Evolutionary conservation across 2,329 filamentous ascomycete species (phyloP), one percentile per base, ranked within the genome.

Genomic region (Cytospora piceae): DNA sequence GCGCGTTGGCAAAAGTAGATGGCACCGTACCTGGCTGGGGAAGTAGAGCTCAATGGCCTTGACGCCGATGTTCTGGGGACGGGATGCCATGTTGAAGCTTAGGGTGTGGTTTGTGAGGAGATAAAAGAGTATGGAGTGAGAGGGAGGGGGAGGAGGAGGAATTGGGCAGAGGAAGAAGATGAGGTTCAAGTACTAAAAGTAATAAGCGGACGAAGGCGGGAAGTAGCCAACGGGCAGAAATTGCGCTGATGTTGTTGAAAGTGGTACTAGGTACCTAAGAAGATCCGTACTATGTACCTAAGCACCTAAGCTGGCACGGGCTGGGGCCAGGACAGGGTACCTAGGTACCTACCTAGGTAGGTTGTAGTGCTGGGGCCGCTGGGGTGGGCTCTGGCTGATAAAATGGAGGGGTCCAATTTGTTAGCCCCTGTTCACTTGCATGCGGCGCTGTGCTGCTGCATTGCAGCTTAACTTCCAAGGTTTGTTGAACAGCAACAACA

Each of bases 41-140:
- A 93, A 92, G 80, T 95, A 95, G 76, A 95, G 87, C 78, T 95
- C 92, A 79, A 95, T 92, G 90, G 91, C 92, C 84, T 95, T 94
- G 78, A 95, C 93, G 85, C 92, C 92, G 79, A 95, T 90, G 82
- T 94, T 94, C 80, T 93, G 88, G 71, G 92, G 90, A 80, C 90
- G 89, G 72, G 88, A 78, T 76, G 90, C 85, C 90, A 93, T 94
- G 66, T 68, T 74, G 62, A 31, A 51, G 51, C 53, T 65, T 12
- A 8, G 15, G 60, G 46, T 24, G 53, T 52, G 34, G 34, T 37
- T 15, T 51, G n/a, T 52, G 70, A 55, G 12, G 52, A 52, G 24
- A 27, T 15, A 22, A 54, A n/a, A 55, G 24, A 52, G 9, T 55
- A 29, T 56, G 51, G 42, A 57, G 42, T 64, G 57, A 58, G 27